Conservation (phyloP, 441 rosid genomes). For the Adansonia madagascariensis region DNA sequence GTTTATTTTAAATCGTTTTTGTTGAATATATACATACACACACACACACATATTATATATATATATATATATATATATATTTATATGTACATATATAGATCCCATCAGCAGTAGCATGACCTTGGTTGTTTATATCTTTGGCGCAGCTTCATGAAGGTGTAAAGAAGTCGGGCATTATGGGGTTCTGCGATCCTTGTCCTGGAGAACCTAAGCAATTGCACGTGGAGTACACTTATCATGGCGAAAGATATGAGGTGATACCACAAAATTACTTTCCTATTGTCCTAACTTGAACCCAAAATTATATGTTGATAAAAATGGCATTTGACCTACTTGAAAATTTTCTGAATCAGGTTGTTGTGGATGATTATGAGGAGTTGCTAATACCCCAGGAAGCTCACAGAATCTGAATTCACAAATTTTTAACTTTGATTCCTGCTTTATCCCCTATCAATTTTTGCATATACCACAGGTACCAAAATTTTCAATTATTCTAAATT, state of each 20-base stretch:
- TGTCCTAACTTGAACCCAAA: neutral
- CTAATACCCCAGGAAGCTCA: slow-evolving; percentile 67
- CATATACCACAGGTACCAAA: slow-evolving; percentile 27
- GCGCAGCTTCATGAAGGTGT: slow-evolving; percentile 92
- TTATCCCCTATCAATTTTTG: slow-evolving; percentile 39
- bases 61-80: too few relatives aligned
- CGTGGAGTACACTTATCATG: slow-evolving; percentile 63
- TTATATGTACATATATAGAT: too few relatives aligned
- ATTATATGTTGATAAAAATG: slow-evolving; percentile 2
- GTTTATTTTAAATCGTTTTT: slow-evolving; percentile 24
- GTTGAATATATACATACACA: neutral
- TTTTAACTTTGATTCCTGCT: slow-evolving; percentile 12
- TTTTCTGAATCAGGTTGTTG: slow-evolving; percentile 49
- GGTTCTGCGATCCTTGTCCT: slow-evolving; percentile 95
- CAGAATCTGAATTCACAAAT: slow-evolving; percentile 36
- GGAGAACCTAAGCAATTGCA: slow-evolving; percentile 77
- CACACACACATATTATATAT: too few relatives aligned
- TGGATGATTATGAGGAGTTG: slow-evolving; percentile 75
- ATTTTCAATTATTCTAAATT: neutral
- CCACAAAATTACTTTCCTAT: neutral
- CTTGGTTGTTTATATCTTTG: slow-evolving; percentile 17
- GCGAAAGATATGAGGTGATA: slow-evolving; percentile 55
- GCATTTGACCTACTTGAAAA: slow-evolving; percentile 20
- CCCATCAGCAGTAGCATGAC: neutral
- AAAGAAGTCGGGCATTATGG: slow-evolving; percentile 96